A percentile compares a stretch with the other conserved stretches of the same genome.
phyloP scores from a whole-genome alignment of 2,329 filamentous ascomycete species.

The Fusarium proliferatum region DNA sequence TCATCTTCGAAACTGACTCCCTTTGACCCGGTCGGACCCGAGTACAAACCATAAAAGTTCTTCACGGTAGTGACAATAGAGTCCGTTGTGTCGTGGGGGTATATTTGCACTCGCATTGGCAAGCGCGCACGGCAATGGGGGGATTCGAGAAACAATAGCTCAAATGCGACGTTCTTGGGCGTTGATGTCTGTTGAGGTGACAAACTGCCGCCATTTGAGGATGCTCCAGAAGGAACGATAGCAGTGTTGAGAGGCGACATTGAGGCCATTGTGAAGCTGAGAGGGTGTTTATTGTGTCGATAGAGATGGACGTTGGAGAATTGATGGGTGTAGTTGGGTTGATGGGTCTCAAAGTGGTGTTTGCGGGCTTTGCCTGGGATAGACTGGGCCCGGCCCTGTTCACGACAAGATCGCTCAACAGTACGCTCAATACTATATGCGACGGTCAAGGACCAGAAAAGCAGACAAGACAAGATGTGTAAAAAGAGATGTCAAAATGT shows the following conservation, averaged over 20 bases:
- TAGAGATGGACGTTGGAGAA: slow-evolving; percentile 36
- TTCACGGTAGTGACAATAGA: slow-evolving; percentile 98
- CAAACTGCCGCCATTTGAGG: slow-evolving; percentile 56
- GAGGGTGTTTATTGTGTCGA: slow-evolving; percentile 43
- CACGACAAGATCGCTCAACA: slow-evolving; percentile 46
- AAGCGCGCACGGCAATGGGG: slow-evolving; percentile 78
- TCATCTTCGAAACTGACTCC: slow-evolving; percentile 97
- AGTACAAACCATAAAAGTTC: slow-evolving; percentile 98
- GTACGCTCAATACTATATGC: slow-evolving; percentile 41
- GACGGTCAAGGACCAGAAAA: slow-evolving; percentile 42
- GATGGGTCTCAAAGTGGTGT: slow-evolving; percentile 40
- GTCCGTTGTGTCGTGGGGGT: slow-evolving; percentile 94
- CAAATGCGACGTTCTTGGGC: slow-evolving; percentile 83
- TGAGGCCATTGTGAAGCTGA: slow-evolving; percentile 56
- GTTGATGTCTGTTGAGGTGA: slow-evolving; percentile 60
- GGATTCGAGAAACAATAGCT: slow-evolving; percentile 75
- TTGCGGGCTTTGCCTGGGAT: slow-evolving; percentile 51
- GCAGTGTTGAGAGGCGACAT: slow-evolving; percentile 57
- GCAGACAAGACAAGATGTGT: slow-evolving; percentile 28
- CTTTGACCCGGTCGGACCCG: slow-evolving; percentile 73
- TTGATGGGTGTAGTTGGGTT: slow-evolving; percentile 30
- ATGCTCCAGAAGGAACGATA: slow-evolving; percentile 48
- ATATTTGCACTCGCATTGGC: slow-evolving; percentile 91
- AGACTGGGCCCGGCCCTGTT: slow-evolving; percentile 42
- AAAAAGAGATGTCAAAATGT: slow-evolving; percentile 29